These are phyloP conservation scores for Agrocybe pediades DNA, from an alignment of 768 basidiomycete species.

Conservation along the genomic window DNA sequence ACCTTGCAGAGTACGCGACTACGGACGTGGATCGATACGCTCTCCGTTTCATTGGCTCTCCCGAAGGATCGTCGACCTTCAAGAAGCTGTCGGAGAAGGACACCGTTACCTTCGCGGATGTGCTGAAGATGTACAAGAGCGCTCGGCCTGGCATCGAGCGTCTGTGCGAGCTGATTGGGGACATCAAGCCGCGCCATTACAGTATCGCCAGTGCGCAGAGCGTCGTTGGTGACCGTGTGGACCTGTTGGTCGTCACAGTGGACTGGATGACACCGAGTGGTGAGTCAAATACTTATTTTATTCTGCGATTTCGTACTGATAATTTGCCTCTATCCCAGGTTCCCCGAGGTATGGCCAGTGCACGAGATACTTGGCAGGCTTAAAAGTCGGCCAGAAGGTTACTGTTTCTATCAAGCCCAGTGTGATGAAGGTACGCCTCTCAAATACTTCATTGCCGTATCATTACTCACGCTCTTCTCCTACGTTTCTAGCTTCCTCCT, in stretches of 20 bases:
- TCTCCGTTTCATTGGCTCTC: conserved; percentile 88
- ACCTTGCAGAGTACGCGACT: conserved; percentile 78
- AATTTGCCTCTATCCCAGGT: conserved; percentile 43
- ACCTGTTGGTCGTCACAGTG: conserved; percentile 93
- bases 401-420: conserved; percentile 98
- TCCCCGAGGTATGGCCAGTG: conserved; percentile 87
- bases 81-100: conserved; percentile 96
- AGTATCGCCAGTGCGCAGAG: conserved; percentile 96
- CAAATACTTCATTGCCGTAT: neutral
- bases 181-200: conserved; percentile 97
- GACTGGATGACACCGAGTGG: conserved; percentile 90
- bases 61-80: conserved; percentile 90
- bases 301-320: neutral
- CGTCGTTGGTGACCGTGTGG: conserved; percentile 92
- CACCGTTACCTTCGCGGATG: conserved; percentile 90
- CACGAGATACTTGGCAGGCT: conserved; percentile 87
- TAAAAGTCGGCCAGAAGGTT: conserved; percentile 87
- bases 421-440: conserved; percentile 87
- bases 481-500: conserved; percentile 67
- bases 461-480: neutral
- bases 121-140: conserved; percentile 73
- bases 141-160: conserved; percentile 83
- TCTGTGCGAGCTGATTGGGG: conserved; percentile 87
- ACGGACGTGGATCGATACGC: conserved; percentile 71
- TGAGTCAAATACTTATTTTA: conserved; percentile 35